phyloP scores from a whole-genome alignment of 1,284 basidiomycete genomes.

The Ustilago trichophora region DNA sequence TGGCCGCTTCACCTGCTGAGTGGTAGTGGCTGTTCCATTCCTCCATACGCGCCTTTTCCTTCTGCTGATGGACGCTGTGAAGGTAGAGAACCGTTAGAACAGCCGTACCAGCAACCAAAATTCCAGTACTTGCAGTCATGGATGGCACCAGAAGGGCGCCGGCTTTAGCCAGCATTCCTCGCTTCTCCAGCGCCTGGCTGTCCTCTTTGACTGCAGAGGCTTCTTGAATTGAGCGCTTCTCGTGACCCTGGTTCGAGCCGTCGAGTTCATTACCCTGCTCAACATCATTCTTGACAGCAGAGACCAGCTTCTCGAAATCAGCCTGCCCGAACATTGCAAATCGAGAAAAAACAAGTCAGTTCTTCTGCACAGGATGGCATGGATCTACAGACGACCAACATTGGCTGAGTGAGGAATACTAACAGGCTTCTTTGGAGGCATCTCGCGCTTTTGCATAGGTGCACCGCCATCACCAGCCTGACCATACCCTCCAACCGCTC shows the following conservation, averaged over 20 bases:
- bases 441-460: conserved; percentile 13
- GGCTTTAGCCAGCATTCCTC: not conserved
- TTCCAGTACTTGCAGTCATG: not conserved
- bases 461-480: not conserved
- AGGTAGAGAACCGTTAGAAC: conserved; percentile 20
- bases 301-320: not conserved
- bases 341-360: not conserved
- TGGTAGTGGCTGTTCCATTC: conserved; percentile 19
- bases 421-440: not conserved
- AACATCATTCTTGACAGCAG: conserved; percentile 4
- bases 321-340: not conserved
- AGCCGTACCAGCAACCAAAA: conserved; percentile 6
- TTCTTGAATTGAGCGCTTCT: conserved; percentile 1
- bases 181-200: conserved; percentile 21
- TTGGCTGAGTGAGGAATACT: too few species aligned
- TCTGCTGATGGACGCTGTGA: conserved; percentile 20
- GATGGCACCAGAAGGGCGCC: conserved; percentile 6
- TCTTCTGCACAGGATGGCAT: too few species aligned
- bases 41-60: conserved; percentile 1
- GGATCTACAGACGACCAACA: too few species aligned
- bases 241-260: not conserved
- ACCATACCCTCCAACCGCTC: too few species aligned
- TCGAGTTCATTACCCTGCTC: not conserved
- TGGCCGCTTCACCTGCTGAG: conserved; percentile 25
- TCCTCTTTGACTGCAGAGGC: too few species aligned